Percentiles rank a stretch among this genome's conserved stretches.
Evolutionary conservation across 2,329 filamentous ascomycete genomes (phyloP).

Genomic region (Pyrenophora graminea): DNA sequence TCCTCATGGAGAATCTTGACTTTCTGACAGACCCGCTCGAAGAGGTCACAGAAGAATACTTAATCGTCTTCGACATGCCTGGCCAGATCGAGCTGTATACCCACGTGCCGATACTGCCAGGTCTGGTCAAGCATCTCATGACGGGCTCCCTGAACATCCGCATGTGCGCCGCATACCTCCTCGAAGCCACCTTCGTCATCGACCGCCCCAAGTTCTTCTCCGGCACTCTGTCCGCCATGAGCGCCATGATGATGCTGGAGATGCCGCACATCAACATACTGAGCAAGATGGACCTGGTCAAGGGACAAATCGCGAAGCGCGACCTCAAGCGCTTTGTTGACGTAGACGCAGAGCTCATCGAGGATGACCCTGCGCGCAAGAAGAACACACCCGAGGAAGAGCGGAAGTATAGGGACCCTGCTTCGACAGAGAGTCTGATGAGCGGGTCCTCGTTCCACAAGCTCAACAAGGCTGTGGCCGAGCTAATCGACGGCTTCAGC

Average conservation of each 20-base stretch:
- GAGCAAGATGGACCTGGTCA: conserved; percentile 97
- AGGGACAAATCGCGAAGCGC: conserved; percentile 82
- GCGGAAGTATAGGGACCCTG: conserved; percentile 62
- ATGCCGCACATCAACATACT: conserved; percentile 95
- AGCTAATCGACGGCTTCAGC: conserved; percentile 94
- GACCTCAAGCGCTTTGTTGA: conserved; percentile 90
- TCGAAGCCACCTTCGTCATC: conserved; percentile 93
- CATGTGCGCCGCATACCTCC: conserved; percentile 89
- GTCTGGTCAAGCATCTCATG: conserved; percentile 79
- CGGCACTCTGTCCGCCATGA: conserved; percentile 94
- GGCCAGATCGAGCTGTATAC: conserved; percentile 99
- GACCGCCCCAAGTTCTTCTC: conserved; percentile 98
- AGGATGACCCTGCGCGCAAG: conserved; percentile 71
- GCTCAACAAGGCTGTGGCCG: conserved; percentile 84
- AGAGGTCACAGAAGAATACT: conserved; percentile 86
- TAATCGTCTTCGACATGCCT: conserved; percentile 98
- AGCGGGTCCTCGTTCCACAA: conserved; percentile 78
- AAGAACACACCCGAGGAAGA: conserved; percentile 51
- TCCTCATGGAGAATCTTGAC: conserved; percentile 90
- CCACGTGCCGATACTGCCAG: conserved; percentile 88
- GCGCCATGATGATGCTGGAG: conserved; percentile 98
- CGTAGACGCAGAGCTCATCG: conserved; percentile 79
- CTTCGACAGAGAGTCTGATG: conserved; percentile 72
- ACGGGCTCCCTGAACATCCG: conserved; percentile 84
- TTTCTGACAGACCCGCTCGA: conserved; percentile 86